These are phyloP conservation scores for Sanchytrium tribonematis DNA, from an alignment of 371 early-diverging fungal genomes.

Conservation along the genomic window DNA sequence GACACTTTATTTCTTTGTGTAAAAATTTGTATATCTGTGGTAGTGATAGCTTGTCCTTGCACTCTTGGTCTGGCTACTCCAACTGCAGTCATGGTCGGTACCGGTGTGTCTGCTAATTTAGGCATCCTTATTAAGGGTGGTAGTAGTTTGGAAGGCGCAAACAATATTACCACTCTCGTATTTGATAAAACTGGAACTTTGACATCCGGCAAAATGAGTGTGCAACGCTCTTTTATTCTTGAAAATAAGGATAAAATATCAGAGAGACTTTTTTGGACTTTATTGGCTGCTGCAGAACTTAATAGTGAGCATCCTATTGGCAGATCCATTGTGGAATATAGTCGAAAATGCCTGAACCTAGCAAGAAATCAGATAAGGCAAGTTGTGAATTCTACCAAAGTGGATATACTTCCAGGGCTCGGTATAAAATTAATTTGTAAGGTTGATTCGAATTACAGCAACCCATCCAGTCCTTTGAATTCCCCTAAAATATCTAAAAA, in stretches of 20 bases:
- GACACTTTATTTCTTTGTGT: too few relatives aligned
- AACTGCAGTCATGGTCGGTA: conserved; percentile 93
- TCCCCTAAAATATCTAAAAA: too few relatives aligned
- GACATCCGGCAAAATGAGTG: conserved; percentile 41
- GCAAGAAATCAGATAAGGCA: too few relatives aligned
- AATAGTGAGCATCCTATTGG: conserved; percentile 67
- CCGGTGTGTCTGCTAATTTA: conserved; percentile 69
- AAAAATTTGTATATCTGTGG: conserved; percentile 65
- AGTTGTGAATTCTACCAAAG: too few relatives aligned
- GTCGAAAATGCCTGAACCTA: conserved; percentile 16
- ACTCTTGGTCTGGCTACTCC: conserved; percentile 81
- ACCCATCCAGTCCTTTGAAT: too few relatives aligned
- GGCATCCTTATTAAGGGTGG: conserved; percentile 70
- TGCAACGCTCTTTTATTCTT: conserved; percentile 7
- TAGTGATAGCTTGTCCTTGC: conserved; percentile 90
- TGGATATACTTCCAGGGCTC: too few relatives aligned
- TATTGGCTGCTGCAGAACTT: conserved; percentile 45
- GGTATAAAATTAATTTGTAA: too few relatives aligned
- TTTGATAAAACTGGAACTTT: conserved; percentile 94
- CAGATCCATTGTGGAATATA: conserved; percentile 33
- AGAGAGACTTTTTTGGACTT: conserved; percentile 18
- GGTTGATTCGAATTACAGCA: too few relatives aligned
- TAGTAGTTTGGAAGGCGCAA: conserved; percentile 45
- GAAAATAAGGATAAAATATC: conserved; percentile 3
- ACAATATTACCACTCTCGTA: conserved; percentile 45